Evolutionary conservation across 768 basidiomycete species (phyloP).

Genomic region (Auricularia sp.): DNA sequence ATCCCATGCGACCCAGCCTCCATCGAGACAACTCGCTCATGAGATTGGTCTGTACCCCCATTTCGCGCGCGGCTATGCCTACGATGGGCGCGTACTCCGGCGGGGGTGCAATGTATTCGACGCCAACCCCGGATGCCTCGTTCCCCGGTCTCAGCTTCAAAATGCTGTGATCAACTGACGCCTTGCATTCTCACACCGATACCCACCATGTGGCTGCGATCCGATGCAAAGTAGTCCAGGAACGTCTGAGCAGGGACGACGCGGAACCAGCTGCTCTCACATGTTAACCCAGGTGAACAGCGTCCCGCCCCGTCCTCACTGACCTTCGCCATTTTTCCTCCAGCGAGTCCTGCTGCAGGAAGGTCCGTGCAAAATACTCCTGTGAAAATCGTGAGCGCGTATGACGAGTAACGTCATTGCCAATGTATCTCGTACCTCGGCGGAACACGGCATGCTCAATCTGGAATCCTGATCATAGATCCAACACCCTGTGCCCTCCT

Average conservation of each 20-base stretch:
- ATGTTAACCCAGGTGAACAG: neutral
- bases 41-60: constrained; percentile 39
- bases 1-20: constrained; percentile 28
- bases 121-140: constrained; percentile 2
- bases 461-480: constrained; percentile 61
- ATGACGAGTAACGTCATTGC: neutral
- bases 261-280: constrained; percentile 44
- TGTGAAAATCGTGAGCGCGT: constrained; percentile 5
- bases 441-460: constrained; percentile 38
- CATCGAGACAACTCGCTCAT: constrained; percentile 51
- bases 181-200: constrained; percentile 10
- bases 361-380: constrained; percentile 21
- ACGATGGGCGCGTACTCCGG: constrained; percentile 41
- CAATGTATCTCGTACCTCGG: constrained; percentile 23
- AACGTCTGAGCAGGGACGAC: constrained; percentile 42
- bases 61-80: constrained; percentile 31
- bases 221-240: constrained; percentile 56
- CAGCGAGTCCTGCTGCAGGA: constrained; percentile 11
- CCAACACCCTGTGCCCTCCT: constrained; percentile 28
- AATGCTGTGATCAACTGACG: neutral
- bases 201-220: constrained; percentile 65
- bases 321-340: constrained; percentile 10
- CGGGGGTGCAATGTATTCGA: constrained; percentile 32
- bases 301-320: neutral
- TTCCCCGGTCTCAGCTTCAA: neutral